phyloP scores from a whole-genome alignment of 2,329 filamentous ascomycete species.

The Ceratocystis papillata region DNA sequence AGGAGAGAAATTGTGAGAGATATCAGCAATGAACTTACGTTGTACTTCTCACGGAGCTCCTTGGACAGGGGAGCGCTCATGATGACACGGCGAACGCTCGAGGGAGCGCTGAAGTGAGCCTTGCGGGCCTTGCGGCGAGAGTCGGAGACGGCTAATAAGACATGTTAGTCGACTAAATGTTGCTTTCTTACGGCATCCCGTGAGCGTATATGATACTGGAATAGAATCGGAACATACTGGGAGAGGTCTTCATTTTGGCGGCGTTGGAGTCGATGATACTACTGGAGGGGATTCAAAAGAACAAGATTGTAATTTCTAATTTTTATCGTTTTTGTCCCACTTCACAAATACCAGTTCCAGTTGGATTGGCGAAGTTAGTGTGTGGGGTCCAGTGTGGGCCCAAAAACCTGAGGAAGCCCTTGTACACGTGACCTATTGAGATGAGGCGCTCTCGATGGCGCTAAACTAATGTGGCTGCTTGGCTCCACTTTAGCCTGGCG shows the following conservation, averaged over 20 bases:
- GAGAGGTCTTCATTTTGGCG: slow-evolving; percentile 25
- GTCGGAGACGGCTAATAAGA: slow-evolving; percentile 48
- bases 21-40: slow-evolving; percentile 50
- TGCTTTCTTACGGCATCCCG: no score
- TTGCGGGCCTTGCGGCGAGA: slow-evolving; percentile 98
- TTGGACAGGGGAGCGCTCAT: slow-evolving; percentile 94
- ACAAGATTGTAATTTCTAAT: not conserved
- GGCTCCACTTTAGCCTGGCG: not conserved
- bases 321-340: slow-evolving; percentile 17
- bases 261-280: slow-evolving; percentile 21
- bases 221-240: slow-evolving; percentile 17
- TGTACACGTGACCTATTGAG: slow-evolving; percentile 14
- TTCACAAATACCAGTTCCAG: not conserved
- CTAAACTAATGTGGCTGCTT: no score
- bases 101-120: slow-evolving; percentile 93
- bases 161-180: slow-evolving; percentile 16
- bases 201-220: not conserved
- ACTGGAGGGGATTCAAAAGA: slow-evolving; percentile 16
- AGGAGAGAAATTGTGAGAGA: not conserved
- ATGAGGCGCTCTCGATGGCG: not conserved
- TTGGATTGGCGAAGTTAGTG: slow-evolving; percentile 15
- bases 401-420: slow-evolving; percentile 10
- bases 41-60: slow-evolving; percentile 98
- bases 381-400: slow-evolving; percentile 15
- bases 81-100: slow-evolving; percentile 85